phyloP scores from a whole-genome alignment of 2,329 filamentous ascomycete species.

The Sporothrix pseudoabietina region DNA sequence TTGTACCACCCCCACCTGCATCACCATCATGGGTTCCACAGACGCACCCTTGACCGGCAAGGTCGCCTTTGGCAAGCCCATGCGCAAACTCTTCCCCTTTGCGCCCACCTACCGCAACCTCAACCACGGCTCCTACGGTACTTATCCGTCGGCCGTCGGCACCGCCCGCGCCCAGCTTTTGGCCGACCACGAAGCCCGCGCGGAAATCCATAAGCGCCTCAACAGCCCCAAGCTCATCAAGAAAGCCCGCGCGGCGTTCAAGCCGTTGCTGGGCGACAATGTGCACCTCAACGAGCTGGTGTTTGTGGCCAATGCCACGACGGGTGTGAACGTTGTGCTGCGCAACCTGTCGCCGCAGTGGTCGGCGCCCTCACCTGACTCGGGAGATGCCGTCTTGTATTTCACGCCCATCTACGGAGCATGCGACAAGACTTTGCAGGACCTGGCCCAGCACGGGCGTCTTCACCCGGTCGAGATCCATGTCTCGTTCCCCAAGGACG shows the following conservation, averaged over 20 bases:
- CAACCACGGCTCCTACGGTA: constrained; percentile 65
- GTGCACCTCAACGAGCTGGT: constrained; percentile 58
- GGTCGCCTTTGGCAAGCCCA: constrained; percentile 35
- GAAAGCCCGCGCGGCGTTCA: constrained; percentile 59
- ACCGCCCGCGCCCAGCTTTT: constrained; percentile 56
- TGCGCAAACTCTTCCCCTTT: constrained; percentile 42
- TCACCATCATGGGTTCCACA: background rate
- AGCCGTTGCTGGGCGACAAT: constrained; percentile 56
- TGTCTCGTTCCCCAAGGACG: constrained; percentile 61
- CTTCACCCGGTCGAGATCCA: constrained; percentile 51
- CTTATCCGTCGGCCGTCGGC: constrained; percentile 61
- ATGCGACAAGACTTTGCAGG: constrained; percentile 65
- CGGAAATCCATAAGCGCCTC: constrained; percentile 68
- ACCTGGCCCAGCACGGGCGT: constrained; percentile 55
- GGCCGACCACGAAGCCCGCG: constrained; percentile 59
- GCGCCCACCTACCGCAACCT: constrained; percentile 40
- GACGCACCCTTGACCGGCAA: background rate
- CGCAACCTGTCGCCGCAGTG: constrained; percentile 54
- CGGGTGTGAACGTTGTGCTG: constrained; percentile 66
- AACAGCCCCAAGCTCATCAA: constrained; percentile 58
- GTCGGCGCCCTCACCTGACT: constrained; percentile 31
- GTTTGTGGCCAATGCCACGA: constrained; percentile 71
- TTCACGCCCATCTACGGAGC: constrained; percentile 69
- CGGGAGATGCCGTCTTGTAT: constrained; percentile 66
- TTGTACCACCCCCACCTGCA: background rate